Base-by-base conservation (phyloP, 192 early-diverging fungal species). In the Umbelopsis ramanniana region DNA sequence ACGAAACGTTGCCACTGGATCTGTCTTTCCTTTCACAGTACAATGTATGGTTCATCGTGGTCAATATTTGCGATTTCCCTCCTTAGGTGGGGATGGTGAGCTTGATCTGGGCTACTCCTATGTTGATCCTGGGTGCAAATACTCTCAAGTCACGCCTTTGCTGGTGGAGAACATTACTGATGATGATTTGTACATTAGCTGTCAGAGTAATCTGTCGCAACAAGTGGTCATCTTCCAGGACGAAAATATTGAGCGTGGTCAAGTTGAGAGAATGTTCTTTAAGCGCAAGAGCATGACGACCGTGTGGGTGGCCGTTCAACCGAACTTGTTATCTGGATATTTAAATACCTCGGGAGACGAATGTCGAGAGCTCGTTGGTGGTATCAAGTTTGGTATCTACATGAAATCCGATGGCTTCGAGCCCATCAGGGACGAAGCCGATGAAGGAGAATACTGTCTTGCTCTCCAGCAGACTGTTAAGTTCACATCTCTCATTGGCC, bases 21-120 rank as follows among this genome's bases (percentile, higher is more conserved):
- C 46, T 6, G 33, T 76, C 0, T 74, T 70, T 19, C 75, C 68
- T 7, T 87, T 90, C 68, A 77, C 72, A 7, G 84, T 92, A 43
- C 76, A 84, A 9, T 82, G 79, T 43, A 82, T 88, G 66, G 85
- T 80, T 23, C 85, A 88, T 76, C 74, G 82, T 23, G 26, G 73
- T 9, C 83, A 81, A 40, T 91, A 92, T 63, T 69, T 95, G 6
- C 67, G 76, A 8, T 92, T 93, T 72, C 90, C 90, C 29, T 81
- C 82, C 4, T 74, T 92, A 46, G 84, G 86, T 21, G 72, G 77
- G 29, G 72, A 80, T 35, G 75, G 72, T 46, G 88, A 91, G 29
- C 70, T 96, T 40, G 91, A 96, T 76, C 85, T 95, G 37, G 93
- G 93, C 0, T 88, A 89, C 53, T 96, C 93, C 53, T 96, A 94